phyloP scores from a whole-genome alignment of 768 basidiomycete species.

The Podaxis sp. region DNA sequence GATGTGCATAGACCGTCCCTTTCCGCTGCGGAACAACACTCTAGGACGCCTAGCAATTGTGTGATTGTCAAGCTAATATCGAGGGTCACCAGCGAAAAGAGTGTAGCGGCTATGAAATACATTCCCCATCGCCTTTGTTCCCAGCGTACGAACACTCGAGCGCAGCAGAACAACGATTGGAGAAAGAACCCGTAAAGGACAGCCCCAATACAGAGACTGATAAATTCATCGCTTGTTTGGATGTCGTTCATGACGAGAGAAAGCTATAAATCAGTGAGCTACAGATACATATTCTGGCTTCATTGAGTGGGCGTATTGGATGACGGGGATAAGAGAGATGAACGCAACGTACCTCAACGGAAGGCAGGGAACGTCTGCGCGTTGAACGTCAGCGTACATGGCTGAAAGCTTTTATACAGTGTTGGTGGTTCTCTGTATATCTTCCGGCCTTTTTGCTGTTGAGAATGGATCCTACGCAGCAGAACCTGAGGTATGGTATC shows the following conservation, averaged over 20 bases:
- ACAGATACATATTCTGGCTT: not conserved
- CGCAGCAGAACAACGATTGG: not conserved
- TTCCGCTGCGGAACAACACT: not conserved
- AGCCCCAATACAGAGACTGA: not conserved
- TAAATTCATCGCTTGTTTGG: conserved; percentile 6
- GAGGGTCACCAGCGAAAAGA: not conserved
- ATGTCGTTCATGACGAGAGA: not conserved
- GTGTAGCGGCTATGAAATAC: not conserved
- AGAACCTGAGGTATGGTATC: too few relatives aligned
- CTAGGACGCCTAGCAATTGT: not conserved
- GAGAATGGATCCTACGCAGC: too few relatives aligned
- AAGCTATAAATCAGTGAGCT: not conserved
- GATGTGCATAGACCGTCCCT: not conserved
- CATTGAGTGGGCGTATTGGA: not conserved
- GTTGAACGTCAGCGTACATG: not conserved
- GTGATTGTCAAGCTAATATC: not conserved
- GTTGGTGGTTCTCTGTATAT: too few relatives aligned
- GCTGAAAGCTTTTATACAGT: not conserved
- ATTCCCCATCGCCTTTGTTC: not conserved
- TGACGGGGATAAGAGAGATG: not conserved
- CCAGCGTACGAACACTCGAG: not conserved
- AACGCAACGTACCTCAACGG: not conserved
- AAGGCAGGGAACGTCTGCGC: not conserved
- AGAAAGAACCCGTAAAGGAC: conserved; percentile 2
- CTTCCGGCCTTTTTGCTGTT: too few relatives aligned